Conservation (phyloP, 208 protist species). For the Crithidia sp. region DNA sequence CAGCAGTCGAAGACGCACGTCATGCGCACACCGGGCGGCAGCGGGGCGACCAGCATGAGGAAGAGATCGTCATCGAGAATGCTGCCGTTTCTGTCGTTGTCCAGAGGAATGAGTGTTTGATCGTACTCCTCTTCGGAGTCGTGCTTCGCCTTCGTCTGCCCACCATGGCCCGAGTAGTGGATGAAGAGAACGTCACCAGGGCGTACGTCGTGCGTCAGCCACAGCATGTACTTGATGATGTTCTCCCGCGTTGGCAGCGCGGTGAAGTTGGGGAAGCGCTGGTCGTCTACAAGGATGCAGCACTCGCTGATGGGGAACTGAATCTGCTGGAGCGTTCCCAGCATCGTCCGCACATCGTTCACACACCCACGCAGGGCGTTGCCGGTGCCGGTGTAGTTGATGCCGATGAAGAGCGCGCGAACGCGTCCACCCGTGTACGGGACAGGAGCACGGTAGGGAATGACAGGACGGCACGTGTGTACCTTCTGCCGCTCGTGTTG, state of each 20-base stretch:
- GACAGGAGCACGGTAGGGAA: conserved; percentile 74
- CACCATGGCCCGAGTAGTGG: conserved; percentile 93
- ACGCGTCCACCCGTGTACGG: conserved; percentile 88
- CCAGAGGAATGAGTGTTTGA: conserved; percentile 84
- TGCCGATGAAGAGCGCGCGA: conserved; percentile 90
- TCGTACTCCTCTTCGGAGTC: conserved; percentile 84
- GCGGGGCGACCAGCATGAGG: conserved; percentile 65
- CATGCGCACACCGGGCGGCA: conserved; percentile 85
- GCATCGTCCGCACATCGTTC: conserved; percentile 87
- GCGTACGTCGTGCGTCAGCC: conserved; percentile 74
- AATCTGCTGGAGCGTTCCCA: conserved; percentile 80
- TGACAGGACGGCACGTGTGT: conserved; percentile 50
- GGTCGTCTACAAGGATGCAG: conserved; percentile 88
- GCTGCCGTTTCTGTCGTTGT: conserved; percentile 64
- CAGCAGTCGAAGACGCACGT: conserved; percentile 95
- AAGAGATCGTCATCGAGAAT: conserved; percentile 93
- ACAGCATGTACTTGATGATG: conserved; percentile 88
- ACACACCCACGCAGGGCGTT: conserved; percentile 81
- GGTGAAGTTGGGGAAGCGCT: conserved; percentile 73
- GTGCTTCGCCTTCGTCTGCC: conserved; percentile 49
- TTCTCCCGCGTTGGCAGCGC: conserved; percentile 80
- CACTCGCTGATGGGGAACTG: conserved; percentile 82
- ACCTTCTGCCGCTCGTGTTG: conserved; percentile 45
- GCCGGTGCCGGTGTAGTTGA: conserved; percentile 86
- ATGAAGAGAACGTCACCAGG: conserved; percentile 91